Evolutionary conservation across 352 stramenopile species (phyloP).

Genomic region (Globisporangium cederbergense): DNA sequence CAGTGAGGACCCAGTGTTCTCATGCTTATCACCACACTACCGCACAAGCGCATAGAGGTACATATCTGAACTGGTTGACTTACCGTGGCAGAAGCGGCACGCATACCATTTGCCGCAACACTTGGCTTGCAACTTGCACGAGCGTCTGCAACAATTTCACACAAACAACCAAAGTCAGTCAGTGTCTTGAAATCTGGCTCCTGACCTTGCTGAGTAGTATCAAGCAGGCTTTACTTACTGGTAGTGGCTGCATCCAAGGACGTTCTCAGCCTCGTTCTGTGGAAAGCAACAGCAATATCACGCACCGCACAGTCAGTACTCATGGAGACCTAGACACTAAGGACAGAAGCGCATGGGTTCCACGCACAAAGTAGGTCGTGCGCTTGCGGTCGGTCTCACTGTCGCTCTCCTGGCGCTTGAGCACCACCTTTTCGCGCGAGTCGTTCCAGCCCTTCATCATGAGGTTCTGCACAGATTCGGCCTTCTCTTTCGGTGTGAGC

Average conservation of each 20-base stretch:
- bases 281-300: background rate
- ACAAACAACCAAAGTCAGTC: background rate
- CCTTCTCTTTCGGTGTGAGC: conserved; percentile 79
- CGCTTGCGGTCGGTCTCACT: conserved; percentile 41
- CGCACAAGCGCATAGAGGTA: background rate
- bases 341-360: background rate
- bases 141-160: conserved; percentile 28
- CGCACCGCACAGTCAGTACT: background rate
- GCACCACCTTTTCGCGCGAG: conserved; percentile 47
- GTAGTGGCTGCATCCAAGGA: conserved; percentile 87
- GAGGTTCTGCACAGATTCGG: conserved; percentile 76
- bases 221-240: conserved; percentile 33
- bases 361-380: conserved; percentile 56
- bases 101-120: conserved; percentile 89
- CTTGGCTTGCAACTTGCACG: conserved; percentile 79
- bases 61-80: conserved; percentile 12
- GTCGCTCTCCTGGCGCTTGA: conserved; percentile 39
- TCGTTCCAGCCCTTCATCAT: conserved; percentile 88
- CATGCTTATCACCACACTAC: background rate
- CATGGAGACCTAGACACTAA: background rate
- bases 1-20: background rate
- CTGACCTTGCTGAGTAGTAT: background rate
- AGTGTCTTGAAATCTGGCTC: background rate
- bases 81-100: conserved; percentile 89
- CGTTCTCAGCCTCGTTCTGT: conserved; percentile 55